Evolutionary conservation across 305 asterid genomes (phyloP).

Genomic region (Withania somnifera): DNA sequence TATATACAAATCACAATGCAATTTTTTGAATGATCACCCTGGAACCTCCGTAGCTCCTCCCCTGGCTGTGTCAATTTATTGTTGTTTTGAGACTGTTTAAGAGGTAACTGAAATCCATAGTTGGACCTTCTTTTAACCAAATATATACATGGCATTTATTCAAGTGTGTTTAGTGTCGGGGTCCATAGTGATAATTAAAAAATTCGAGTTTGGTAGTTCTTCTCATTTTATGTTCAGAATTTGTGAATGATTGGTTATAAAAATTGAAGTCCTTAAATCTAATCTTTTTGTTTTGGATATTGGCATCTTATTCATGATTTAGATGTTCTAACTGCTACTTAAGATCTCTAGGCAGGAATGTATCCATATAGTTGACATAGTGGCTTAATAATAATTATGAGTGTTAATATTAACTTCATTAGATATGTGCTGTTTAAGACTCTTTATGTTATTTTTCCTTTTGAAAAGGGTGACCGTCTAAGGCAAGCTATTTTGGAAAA

Average conservation of each 20-base stretch:
- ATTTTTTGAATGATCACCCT: no score
- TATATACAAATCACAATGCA: no score
- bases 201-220: not conserved
- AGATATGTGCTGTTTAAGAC: not conserved
- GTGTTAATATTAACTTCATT: not conserved
- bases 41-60: no score
- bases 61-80: not conserved
- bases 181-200: not conserved
- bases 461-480: constrained; percentile 65
- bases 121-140: not conserved
- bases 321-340: not conserved
- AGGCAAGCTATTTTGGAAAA: constrained; percentile 68
- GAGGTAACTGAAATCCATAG: not conserved
- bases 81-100: not conserved
- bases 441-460: not conserved
- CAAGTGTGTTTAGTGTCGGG: not conserved
- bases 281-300: not conserved
- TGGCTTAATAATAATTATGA: not conserved
- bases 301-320: not conserved
- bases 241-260: not conserved
- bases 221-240: not conserved
- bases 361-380: not conserved
- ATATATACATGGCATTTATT: not conserved
- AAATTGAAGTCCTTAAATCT: not conserved
- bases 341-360: not conserved